Evolutionary conservation across 306 rosid genomes (phyloP), one percentile per base, ranked within the genome.

Genomic region (apple (Malus domestica)): DNA sequence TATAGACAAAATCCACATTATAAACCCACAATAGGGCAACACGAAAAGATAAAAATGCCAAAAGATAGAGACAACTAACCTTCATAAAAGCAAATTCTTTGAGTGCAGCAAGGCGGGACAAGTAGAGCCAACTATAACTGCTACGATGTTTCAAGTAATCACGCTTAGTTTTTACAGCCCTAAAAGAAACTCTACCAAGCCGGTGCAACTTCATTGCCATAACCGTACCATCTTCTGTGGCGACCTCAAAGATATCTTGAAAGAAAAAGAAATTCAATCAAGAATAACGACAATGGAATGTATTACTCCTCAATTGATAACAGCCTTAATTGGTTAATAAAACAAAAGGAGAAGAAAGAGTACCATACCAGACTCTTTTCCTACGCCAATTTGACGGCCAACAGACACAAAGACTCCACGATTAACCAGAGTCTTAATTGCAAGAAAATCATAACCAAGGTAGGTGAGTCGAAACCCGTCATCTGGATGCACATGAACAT

Each of bases 301-400:
- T 46, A 49, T 49, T 4, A 49, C 55, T 49, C 18, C 55, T 15
- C 55, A 3, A 15, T 15, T 49, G 55, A 49, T 18, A 49, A 49
- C 54, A 49, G 55, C 6, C 20, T 49, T 18, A 49, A 49, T 49
- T 49, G 20, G 20, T 49, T 15, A 8, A 40, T 40, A 40, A 20
- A 12, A 19, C 15, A 2, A 8, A 19, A 35, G 13, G 23, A 72
- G 67, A 27, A 44, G 30, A 69, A 40, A 57, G 72, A 67, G 30
- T 32, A 49, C 19, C 55, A 6, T 87, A 91, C 98, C 97, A 61
- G 98, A 94, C 80, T 94, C 98, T 84, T 94, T 94, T 70, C 97
- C 98, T 45, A 94, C 98, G 1, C 98, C 98, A 72, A 94, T 92
- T 77, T 94, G 97, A 44, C 98, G 95, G 59, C 98, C 98, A 86